Conservation (phyloP, 2,329 filamentous ascomycete genomes). For the Exophiala aquamarina region DNA sequence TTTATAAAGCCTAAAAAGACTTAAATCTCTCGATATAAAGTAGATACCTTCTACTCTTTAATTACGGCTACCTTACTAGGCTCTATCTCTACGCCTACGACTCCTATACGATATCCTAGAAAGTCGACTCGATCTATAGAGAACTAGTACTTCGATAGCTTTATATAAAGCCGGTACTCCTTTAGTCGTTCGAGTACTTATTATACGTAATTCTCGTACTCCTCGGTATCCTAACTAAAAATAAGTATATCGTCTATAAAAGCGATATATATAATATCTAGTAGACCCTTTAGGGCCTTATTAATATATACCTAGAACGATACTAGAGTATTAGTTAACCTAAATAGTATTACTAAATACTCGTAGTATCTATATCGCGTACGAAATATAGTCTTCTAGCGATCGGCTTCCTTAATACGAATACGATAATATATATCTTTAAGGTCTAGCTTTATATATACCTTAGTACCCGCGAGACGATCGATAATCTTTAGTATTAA, state of each 20-base stretch:
- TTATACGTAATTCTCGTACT: conserved; percentile 20
- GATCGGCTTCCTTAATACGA: conserved; percentile 1
- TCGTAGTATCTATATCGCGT: conserved; percentile 8
- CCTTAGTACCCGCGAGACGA: conserved; percentile 2
- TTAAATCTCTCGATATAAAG: conserved; percentile 26
- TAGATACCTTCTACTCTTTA: conserved; percentile 20
- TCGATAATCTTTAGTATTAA: conserved; percentile 8
- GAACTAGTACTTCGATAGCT: conserved; percentile 23
- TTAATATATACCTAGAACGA: conserved; percentile 34
- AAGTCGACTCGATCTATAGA: conserved; percentile 18
- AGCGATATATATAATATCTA: conserved; percentile 11
- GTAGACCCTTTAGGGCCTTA: conserved; percentile 22
- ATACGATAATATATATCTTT: conserved; percentile 4
- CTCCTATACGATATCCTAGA: conserved; percentile 20
- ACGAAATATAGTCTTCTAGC: conserved; percentile 5
- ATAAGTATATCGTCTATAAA: conserved; percentile 34
- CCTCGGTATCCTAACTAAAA: conserved; percentile 22
- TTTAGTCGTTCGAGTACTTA: conserved; percentile 14
- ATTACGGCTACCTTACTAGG: conserved; percentile 19
- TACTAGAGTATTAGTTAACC: conserved; percentile 19
- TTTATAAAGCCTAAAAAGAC: conserved; percentile 34
- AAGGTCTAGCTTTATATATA: conserved; percentile 5
- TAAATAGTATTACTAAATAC: conserved; percentile 11
- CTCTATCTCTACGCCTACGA: conserved; percentile 22
- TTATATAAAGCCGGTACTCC: conserved; percentile 6